Percentiles rank a stretch among this genome's conserved stretches.
Conservation (phyloP, 169 alveolate species). For the Cryptosporidium viatorum region DNA sequence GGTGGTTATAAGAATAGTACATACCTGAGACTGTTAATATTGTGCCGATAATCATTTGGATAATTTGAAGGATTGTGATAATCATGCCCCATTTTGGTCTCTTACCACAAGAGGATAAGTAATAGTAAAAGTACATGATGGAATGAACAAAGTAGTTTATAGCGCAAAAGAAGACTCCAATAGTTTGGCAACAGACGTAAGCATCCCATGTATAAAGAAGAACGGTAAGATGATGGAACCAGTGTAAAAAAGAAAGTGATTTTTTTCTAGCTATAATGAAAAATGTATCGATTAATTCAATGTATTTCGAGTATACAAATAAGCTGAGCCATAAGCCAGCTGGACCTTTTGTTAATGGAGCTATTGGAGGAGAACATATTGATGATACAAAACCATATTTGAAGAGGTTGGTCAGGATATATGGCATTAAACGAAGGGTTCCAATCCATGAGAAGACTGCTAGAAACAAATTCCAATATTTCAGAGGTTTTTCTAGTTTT, state of each 20-base stretch:
- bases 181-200: constrained; percentile 82
- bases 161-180: constrained; percentile 84
- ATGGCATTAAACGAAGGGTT: constrained; percentile 77
- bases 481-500: constrained; percentile 77
- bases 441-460: constrained; percentile 83
- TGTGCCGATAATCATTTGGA: constrained; percentile 85
- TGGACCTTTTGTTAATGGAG: constrained; percentile 82
- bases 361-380: constrained; percentile 82
- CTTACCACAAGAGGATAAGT: constrained; percentile 78
- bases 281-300: constrained; percentile 86
- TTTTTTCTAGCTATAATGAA: constrained; percentile 83
- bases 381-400: constrained; percentile 81
- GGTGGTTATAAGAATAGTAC: constrained; percentile 73
- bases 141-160: constrained; percentile 87
- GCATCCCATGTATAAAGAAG: constrained; percentile 89
- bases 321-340: constrained; percentile 83
- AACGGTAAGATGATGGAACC: constrained; percentile 90
- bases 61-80: constrained; percentile 83
- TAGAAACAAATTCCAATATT: constrained; percentile 83
- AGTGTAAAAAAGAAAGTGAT: constrained; percentile 82
- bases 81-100: constrained; percentile 83
- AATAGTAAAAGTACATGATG: constrained; percentile 87
- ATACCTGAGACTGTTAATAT: constrained; percentile 28
- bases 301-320: constrained; percentile 84
- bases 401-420: constrained; percentile 60